Conservation (phyloP, 306 rosid species). For the Carpinus viminea region DNA sequence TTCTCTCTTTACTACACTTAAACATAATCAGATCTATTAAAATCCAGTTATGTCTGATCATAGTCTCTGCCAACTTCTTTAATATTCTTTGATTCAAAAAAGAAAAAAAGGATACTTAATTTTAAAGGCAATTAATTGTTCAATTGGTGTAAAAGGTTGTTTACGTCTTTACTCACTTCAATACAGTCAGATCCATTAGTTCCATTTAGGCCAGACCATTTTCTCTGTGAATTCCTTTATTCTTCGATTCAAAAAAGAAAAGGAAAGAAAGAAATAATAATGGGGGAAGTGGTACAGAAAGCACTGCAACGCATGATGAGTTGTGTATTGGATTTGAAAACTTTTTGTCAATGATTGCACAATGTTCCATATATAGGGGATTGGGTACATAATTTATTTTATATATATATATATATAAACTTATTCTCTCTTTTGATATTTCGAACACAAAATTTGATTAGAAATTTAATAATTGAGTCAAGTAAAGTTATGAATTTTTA, state of each 20-base stretch:
- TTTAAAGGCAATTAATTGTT: not conserved
- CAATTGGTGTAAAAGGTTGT: not conserved
- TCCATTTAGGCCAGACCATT: not conserved
- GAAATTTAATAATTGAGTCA: too few species aligned
- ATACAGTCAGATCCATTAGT: not conserved
- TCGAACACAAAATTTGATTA: too few species aligned
- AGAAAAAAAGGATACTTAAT: not conserved
- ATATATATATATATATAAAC: too few species aligned
- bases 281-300: not conserved
- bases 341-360: slow-evolving; percentile 1
- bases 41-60: not conserved
- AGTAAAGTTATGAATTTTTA: too few species aligned
- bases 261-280: too few species aligned
- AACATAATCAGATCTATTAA: not conserved
- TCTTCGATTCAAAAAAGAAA: not conserved
- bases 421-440: too few species aligned
- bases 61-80: not conserved
- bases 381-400: not conserved
- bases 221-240: not conserved
- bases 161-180: not conserved
- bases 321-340: slow-evolving; percentile 2
- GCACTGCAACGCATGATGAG: not conserved
- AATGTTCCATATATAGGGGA: not conserved
- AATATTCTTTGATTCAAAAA: too few species aligned
- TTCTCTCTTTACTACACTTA: not conserved